phyloP scores from a whole-genome alignment of 768 basidiomycete genomes.

The Tricholoma saponaceum region DNA sequence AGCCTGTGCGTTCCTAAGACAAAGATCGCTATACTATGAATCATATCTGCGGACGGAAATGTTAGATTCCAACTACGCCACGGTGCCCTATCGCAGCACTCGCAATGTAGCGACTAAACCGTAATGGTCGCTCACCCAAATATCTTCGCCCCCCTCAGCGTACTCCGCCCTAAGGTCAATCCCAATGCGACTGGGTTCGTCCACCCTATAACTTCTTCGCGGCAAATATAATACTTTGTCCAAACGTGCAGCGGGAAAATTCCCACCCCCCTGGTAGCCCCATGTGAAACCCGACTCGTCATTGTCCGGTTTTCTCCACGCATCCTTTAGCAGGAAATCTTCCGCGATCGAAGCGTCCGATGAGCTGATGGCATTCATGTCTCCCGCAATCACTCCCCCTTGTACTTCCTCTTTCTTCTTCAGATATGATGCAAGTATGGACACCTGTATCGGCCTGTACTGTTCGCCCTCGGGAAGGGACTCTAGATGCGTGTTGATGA shows the following conservation, averaged over 20 bases:
- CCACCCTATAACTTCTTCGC: slow-evolving; percentile 45
- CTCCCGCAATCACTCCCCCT: slow-evolving; percentile 64
- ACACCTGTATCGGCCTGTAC: slow-evolving; percentile 48
- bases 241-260: slow-evolving; percentile 49
- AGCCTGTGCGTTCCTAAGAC: too few species aligned
- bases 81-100: slow-evolving; percentile 21
- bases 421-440: slow-evolving; percentile 46
- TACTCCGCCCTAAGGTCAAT: slow-evolving; percentile 42
- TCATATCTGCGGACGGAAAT: too few species aligned
- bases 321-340: slow-evolving; percentile 51
- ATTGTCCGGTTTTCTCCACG: slow-evolving; percentile 46
- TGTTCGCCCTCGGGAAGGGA: slow-evolving; percentile 44
- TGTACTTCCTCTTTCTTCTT: slow-evolving; percentile 40
- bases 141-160: slow-evolving; percentile 23
- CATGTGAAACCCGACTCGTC: slow-evolving; percentile 56
- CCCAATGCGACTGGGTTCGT: slow-evolving; percentile 53
- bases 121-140: slow-evolving; percentile 67
- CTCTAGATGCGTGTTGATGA: slow-evolving; percentile 76
- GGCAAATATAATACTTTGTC: slow-evolving; percentile 65
- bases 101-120: slow-evolving; percentile 47
- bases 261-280: slow-evolving; percentile 56
- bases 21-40: too few species aligned
- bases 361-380: slow-evolving; percentile 64
- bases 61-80: too few species aligned
- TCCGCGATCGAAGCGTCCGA: slow-evolving; percentile 40